These are phyloP conservation scores for Colletotrichum ledebouriae DNA, from an alignment of 2,329 filamentous ascomycete species.

Conservation along the genomic window DNA sequence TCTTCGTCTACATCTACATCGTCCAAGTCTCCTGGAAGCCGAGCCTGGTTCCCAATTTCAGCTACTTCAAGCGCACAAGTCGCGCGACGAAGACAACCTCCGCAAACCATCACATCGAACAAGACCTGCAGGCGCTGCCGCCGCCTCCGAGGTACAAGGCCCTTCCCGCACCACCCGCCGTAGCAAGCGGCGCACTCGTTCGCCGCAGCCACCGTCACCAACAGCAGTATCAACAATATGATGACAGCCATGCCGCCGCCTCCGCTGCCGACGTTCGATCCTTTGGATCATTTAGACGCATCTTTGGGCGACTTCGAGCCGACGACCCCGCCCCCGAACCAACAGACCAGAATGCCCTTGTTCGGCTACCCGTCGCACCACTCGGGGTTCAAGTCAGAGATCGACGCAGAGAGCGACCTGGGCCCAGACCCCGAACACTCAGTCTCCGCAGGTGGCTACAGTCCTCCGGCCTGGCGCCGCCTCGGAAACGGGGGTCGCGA, in stretches of 20 bases:
- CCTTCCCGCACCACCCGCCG: conserved; percentile 43
- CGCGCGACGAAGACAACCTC: conserved; percentile 43
- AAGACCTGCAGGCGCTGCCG: conserved; percentile 32
- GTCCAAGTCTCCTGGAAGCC: conserved; percentile 49
- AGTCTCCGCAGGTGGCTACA: conserved; percentile 69
- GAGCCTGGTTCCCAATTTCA: conserved; percentile 43
- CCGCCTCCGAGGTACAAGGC: conserved; percentile 40
- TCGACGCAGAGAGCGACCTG: conserved; percentile 54
- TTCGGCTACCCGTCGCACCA: conserved; percentile 58
- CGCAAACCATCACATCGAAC: conserved; percentile 33
- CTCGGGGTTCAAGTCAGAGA: conserved; percentile 57
- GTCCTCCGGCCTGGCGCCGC: conserved; percentile 71
- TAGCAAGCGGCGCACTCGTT: conserved; percentile 38
- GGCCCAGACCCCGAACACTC: conserved; percentile 55
- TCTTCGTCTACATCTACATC: conserved; percentile 65
- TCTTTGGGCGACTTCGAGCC: conserved; percentile 69
- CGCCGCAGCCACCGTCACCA: conserved; percentile 30
- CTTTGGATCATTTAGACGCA: conserved; percentile 61
- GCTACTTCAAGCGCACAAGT: conserved; percentile 44
- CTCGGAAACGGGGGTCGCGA: conserved; percentile 71
- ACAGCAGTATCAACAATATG: conserved; percentile 42
- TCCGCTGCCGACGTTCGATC: conserved; percentile 47
- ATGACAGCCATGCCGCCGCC: conserved; percentile 46
- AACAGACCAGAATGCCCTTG: conserved; percentile 44
- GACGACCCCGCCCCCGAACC: conserved; percentile 54